Percentiles rank a stretch among this genome's conserved stretches.
These are phyloP conservation scores for Arthrobotrys musiformis DNA, from an alignment of 2,329 filamentous ascomycete species.

Conservation along the genomic window DNA sequence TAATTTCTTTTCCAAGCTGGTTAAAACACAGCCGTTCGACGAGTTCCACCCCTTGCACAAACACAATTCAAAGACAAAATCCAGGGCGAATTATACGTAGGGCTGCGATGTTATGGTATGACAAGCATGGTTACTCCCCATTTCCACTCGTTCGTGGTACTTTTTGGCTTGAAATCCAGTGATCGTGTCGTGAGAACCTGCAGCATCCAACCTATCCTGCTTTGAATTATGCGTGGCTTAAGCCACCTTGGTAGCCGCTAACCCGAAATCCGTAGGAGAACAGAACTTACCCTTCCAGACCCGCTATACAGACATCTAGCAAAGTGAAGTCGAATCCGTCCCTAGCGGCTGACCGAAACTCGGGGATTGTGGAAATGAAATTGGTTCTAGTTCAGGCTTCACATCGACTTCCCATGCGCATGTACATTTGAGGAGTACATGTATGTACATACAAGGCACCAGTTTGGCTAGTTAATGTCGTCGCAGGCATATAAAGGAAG, in stretches of 20 bases:
- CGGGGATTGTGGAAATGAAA: constrained; percentile 8
- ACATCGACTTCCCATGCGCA: too few relatives aligned
- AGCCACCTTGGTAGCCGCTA: background rate
- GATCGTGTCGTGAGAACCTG: background rate
- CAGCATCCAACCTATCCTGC: background rate
- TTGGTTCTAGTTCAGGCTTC: background rate
- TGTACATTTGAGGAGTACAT: too few relatives aligned
- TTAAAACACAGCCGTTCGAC: too few relatives aligned
- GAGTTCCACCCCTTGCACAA: too few relatives aligned
- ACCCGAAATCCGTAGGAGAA: constrained; percentile 7
- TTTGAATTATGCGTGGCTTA: constrained; percentile 7
- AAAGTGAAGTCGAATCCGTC: background rate
- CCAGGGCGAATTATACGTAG: background rate
- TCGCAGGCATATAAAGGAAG: background rate
- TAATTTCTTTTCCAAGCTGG: background rate
- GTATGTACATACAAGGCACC: too few relatives aligned
- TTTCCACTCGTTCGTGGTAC: background rate
- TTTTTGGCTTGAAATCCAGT: background rate
- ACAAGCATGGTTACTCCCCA: background rate
- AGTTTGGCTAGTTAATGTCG: background rate
- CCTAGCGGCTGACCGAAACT: background rate
- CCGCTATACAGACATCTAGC: background rate
- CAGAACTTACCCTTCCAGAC: constrained; percentile 1
- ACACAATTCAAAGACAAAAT: too few relatives aligned
- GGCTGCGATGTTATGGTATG: too few relatives aligned